Percentiles rank a stretch among this genome's conserved stretches.
Evolutionary conservation across 768 basidiomycete genomes (phyloP).

Genomic region (Boletus subparvulus): DNA sequence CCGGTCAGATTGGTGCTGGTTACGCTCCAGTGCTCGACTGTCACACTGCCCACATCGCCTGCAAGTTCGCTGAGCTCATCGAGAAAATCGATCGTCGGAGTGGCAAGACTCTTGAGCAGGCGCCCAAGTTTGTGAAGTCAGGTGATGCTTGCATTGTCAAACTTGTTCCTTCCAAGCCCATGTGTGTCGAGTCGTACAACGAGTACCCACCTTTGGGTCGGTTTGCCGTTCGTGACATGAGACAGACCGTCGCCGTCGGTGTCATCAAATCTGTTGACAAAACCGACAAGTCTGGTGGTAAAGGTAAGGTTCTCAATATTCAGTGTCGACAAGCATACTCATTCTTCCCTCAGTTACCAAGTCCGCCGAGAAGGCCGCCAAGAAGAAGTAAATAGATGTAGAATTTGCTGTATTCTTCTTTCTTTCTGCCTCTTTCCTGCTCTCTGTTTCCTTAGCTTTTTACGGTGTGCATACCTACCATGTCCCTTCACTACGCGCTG

Average conservation of each 20-base stretch:
- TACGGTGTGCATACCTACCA: slow-evolving; percentile 36
- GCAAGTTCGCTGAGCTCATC: slow-evolving; percentile 97
- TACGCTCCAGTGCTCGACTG: slow-evolving; percentile 99
- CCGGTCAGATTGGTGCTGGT: slow-evolving; percentile 98
- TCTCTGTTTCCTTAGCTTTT: slow-evolving; percentile 36
- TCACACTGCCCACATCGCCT: slow-evolving; percentile 99
- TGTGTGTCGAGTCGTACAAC: slow-evolving; percentile 92
- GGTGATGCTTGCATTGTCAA: slow-evolving; percentile 99
- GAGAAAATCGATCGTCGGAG: slow-evolving; percentile 99
- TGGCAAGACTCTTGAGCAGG: slow-evolving; percentile 85
- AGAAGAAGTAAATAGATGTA: slow-evolving; percentile 94
- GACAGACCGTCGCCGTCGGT: slow-evolving; percentile 98
- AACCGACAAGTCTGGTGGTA: slow-evolving; percentile 85
- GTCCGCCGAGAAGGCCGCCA: slow-evolving; percentile 93
- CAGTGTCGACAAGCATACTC: slow-evolving; percentile 2
- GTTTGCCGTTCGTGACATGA: slow-evolving; percentile 99
- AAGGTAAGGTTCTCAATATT: slow-evolving; percentile 51
- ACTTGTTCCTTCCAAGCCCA: slow-evolving; percentile 93
- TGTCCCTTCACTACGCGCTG: slow-evolving; percentile 38
- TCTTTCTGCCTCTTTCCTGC: slow-evolving; percentile 43
- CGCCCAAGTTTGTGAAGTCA: slow-evolving; percentile 98
- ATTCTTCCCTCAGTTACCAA: slow-evolving; percentile 66
- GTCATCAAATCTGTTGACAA: slow-evolving; percentile 98
- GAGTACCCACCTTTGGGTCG: slow-evolving; percentile 99
- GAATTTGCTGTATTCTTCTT: slow-evolving; percentile 61